Percentiles rank a stretch among this genome's conserved stretches.
Evolutionary conservation across 352 stramenopile genomes (phyloP).

Genomic region (Phytophthora crassamura): DNA sequence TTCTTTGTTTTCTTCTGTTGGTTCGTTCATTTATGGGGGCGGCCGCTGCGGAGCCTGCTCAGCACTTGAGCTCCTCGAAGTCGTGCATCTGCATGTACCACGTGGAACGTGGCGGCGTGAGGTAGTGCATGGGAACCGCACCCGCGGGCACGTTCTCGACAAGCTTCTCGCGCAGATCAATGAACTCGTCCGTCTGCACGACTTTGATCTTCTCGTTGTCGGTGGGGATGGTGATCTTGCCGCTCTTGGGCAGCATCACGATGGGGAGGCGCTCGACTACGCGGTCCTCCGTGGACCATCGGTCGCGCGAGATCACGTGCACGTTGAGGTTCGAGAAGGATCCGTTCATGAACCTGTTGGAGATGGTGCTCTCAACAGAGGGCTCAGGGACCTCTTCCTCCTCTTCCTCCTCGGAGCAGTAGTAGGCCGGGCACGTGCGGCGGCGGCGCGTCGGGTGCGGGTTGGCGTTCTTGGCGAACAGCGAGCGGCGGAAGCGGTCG

Average conservation of each 20-base stretch:
- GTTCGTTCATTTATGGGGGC: background rate
- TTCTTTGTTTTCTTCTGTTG: constrained; percentile 15
- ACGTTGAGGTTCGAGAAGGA: constrained; percentile 80
- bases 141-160: constrained; percentile 49
- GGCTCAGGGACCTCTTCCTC: constrained; percentile 59
- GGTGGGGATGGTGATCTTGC: constrained; percentile 66
- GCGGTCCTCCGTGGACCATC: constrained; percentile 73
- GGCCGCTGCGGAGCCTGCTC: constrained; percentile 3
- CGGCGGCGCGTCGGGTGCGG: constrained; percentile 24
- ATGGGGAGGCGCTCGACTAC: constrained; percentile 70
- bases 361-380: constrained; percentile 84
- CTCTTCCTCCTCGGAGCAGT: constrained; percentile 75
- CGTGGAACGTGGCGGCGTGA: constrained; percentile 79
- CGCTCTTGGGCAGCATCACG: constrained; percentile 71
- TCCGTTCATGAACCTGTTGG: constrained; percentile 82
- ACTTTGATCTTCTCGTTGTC: constrained; percentile 86
- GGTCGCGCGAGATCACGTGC: constrained; percentile 74
- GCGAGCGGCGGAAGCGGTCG: constrained; percentile 69
- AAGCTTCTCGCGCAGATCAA: constrained; percentile 68
- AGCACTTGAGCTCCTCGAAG: constrained; percentile 72
- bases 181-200: constrained; percentile 68
- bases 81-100: constrained; percentile 87
- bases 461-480: constrained; percentile 53
- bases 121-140: constrained; percentile 42
- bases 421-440: constrained; percentile 53